phyloP scores from a whole-genome alignment of 2,329 filamentous ascomycete genomes.

The Trichoderma koningii region DNA sequence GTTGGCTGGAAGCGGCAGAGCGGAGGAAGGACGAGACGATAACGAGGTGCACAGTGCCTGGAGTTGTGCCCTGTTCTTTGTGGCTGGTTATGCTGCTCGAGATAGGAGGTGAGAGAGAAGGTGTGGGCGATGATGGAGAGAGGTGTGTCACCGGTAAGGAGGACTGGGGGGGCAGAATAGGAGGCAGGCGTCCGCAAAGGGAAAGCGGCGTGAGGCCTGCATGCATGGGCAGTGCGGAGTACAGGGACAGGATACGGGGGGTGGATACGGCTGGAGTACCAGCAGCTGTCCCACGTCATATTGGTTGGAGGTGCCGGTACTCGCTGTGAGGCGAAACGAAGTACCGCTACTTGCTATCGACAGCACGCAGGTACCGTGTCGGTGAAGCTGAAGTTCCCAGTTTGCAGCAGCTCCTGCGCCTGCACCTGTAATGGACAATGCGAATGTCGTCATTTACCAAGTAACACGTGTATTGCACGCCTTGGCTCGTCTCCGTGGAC shows the following conservation, averaged over 20 bases:
- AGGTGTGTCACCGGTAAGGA: constrained; percentile 21
- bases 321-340: background rate
- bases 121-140: constrained; percentile 11
- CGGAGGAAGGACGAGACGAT: background rate
- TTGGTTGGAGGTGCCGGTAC: background rate
- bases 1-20: constrained; percentile 24
- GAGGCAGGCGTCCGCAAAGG: constrained; percentile 21
- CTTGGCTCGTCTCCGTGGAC: too few species aligned
- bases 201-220: constrained; percentile 23
- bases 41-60: background rate
- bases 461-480: background rate
- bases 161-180: constrained; percentile 17
- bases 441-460: background rate
- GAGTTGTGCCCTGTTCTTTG: background rate
- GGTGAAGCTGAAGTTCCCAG: background rate
- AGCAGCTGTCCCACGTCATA: constrained; percentile 16
- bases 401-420: background rate
- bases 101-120: constrained; percentile 13
- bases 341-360: constrained; percentile 6
- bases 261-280: constrained; percentile 13
- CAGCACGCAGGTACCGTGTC: background rate
- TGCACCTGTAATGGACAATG: background rate
- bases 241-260: background rate
- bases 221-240: constrained; percentile 21
- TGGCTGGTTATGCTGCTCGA: background rate